A percentile compares a stretch with the other conserved stretches of the same genome.
Evolutionary conservation across 208 protist genomes (phyloP).

Genomic region (Trypanosoma melophagium): DNA sequence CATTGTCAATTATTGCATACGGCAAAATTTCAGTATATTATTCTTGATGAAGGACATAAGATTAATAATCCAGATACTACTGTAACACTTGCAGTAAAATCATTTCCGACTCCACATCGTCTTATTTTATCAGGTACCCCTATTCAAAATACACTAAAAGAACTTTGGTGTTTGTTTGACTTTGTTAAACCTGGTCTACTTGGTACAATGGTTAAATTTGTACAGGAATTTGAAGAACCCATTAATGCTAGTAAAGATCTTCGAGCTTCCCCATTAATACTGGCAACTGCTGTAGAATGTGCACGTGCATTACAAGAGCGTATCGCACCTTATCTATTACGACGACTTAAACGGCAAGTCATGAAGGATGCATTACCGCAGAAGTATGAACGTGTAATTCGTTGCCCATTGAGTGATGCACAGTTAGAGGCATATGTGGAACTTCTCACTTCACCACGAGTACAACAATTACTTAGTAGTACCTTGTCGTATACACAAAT

Average conservation of each 20-base stretch:
- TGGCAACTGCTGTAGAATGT: conserved; percentile 94
- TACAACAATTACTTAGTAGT: conserved; percentile 57
- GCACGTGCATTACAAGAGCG: conserved; percentile 89
- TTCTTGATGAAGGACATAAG: conserved; percentile 98
- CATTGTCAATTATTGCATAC: conserved; percentile 58
- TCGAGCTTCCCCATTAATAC: conserved; percentile 83
- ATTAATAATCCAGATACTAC: conserved; percentile 95
- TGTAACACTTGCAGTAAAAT: conserved; percentile 94
- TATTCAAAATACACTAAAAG: conserved; percentile 98
- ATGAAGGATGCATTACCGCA: conserved; percentile 76
- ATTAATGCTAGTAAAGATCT: conserved; percentile 91
- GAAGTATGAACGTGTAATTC: conserved; percentile 97
- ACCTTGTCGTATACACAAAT: conserved; percentile 31
- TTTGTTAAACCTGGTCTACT: conserved; percentile 97
- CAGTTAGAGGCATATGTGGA: conserved; percentile 93
- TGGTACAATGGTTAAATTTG: conserved; percentile 81
- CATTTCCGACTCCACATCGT: conserved; percentile 91
- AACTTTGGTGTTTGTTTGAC: conserved; percentile 99
- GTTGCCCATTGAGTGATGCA: conserved; percentile 91
- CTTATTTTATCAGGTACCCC: conserved; percentile 96
- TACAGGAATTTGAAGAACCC: conserved; percentile 77
- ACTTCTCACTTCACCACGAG: conserved; percentile 75
- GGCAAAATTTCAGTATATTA: conserved; percentile 91
- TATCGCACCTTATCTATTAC: conserved; percentile 96
- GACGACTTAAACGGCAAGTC: conserved; percentile 96